These are phyloP conservation scores for Eleusine indica DNA, from an alignment of 176 grass and related monocot species.

Conservation along the genomic window DNA sequence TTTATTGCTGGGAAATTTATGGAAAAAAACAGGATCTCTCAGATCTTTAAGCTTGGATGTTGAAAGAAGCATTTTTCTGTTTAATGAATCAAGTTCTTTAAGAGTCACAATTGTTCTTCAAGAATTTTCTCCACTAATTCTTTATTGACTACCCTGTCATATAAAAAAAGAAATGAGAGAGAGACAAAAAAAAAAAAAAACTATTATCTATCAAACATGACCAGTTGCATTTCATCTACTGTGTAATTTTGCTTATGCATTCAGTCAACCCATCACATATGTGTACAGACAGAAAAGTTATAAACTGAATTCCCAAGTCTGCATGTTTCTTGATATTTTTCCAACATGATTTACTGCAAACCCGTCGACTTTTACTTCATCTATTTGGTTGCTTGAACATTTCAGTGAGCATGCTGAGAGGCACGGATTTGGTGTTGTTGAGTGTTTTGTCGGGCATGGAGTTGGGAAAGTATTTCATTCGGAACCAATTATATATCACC, in stretches of 20 bases:
- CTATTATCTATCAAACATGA: not conserved
- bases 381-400: slow-evolving; percentile 30
- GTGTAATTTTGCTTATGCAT: slow-evolving; percentile 4
- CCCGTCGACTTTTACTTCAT: not conserved
- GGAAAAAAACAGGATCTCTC: not conserved
- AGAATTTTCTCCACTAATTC: not conserved
- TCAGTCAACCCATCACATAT: not conserved
- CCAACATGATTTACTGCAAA: not conserved
- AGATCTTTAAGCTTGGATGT: not conserved
- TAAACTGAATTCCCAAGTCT: not conserved
- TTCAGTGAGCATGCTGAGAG: slow-evolving; percentile 82
- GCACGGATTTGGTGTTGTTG: slow-evolving; percentile 69
- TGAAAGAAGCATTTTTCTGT: not conserved
- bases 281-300: not conserved
- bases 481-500: slow-evolving; percentile 85
- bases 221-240: not conserved
- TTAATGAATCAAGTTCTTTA: not conserved
- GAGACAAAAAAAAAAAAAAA: not conserved
- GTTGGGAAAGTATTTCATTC: slow-evolving; percentile 87
- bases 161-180: not conserved
- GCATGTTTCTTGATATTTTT: not conserved
- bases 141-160: not conserved
- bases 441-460: slow-evolving; percentile 89
- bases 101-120: not conserved
- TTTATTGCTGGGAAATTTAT: not conserved